Evolutionary conservation across 2,329 filamentous ascomycete genomes (phyloP).

Genomic region (Sclerotinia glacialis): DNA sequence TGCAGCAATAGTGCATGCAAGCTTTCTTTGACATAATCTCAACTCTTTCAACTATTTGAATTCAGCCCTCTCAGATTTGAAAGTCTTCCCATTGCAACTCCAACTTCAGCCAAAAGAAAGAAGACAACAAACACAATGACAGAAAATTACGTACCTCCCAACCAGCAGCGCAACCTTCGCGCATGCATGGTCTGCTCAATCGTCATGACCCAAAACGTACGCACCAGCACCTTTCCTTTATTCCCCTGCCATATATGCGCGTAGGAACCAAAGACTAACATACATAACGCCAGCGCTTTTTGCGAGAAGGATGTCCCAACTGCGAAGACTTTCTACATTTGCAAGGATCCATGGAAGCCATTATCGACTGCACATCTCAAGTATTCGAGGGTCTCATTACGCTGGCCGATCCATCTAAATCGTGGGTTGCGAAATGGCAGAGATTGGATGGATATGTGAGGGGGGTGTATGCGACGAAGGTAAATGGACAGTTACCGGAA

Average conservation of each 20-base stretch:
- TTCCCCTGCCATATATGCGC: slow-evolving; percentile 14
- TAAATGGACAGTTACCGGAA: slow-evolving; percentile 74
- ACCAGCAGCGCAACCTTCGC: slow-evolving; percentile 80
- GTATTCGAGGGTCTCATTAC: slow-evolving; percentile 93
- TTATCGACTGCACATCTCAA: slow-evolving; percentile 90
- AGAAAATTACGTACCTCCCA: slow-evolving; percentile 66
- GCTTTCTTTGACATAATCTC: slow-evolving; percentile 16
- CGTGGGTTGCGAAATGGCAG: slow-evolving; percentile 98
- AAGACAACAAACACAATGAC: slow-evolving; percentile 33
- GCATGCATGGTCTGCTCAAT: slow-evolving; percentile 99
- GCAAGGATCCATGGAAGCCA: slow-evolving; percentile 70
- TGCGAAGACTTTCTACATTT: slow-evolving; percentile 92
- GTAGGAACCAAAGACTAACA: slow-evolving; percentile 22
- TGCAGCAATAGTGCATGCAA: neutral
- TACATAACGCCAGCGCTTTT: slow-evolving; percentile 65
- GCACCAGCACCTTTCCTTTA: slow-evolving; percentile 30
- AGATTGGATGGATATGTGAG: slow-evolving; percentile 82
- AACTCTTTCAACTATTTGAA: slow-evolving; percentile 4
- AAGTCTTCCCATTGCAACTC: neutral
- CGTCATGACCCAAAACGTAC: slow-evolving; percentile 75
- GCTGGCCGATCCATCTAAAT: slow-evolving; percentile 74
- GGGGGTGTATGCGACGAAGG: slow-evolving; percentile 92
- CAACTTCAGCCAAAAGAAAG: neutral
- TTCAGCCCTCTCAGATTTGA: neutral
- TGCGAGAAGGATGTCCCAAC: slow-evolving; percentile 87